Conservation (phyloP, 1,139 yeast species). For the Protomyces arabidopsidicola region DNA sequence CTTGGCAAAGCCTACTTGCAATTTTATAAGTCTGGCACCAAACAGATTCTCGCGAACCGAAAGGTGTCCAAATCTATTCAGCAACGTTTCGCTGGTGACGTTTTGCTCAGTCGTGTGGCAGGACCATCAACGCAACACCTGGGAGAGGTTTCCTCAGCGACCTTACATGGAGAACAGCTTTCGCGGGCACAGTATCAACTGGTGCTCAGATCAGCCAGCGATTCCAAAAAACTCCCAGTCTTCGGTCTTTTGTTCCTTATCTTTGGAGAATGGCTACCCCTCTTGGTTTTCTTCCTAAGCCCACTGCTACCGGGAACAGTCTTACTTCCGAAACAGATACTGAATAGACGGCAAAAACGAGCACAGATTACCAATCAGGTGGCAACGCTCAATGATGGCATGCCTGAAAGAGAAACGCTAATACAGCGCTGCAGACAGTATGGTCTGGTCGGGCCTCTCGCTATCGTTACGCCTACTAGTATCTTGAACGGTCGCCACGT, state of each 20-base stretch:
- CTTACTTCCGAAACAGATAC: constrained; percentile 4
- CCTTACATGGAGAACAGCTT: neutral
- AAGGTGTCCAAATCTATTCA: constrained; percentile 10
- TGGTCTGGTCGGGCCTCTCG: constrained; percentile 17
- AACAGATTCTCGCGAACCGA: constrained; percentile 16
- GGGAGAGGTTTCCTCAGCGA: neutral
- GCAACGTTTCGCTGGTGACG: neutral
- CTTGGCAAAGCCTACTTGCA: constrained; percentile 17
- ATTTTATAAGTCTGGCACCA: constrained; percentile 23
- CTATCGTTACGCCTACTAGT: neutral
- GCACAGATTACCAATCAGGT: neutral
- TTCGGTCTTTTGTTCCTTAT: constrained; percentile 14
- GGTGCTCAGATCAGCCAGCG: constrained; percentile 11
- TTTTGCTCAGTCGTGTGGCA: neutral
- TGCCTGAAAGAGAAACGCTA: constrained; percentile 4
- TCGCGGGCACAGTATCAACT: constrained; percentile 18
- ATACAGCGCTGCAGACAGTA: neutral
- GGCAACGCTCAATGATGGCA: constrained; percentile 1
- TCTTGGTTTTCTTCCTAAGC: constrained; percentile 13
- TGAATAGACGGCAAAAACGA: constrained; percentile 3
- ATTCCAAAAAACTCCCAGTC: constrained; percentile 14
- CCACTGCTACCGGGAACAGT: constrained; percentile 22
- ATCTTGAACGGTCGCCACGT: neutral
- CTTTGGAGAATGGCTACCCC: constrained; percentile 25
- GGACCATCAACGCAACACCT: constrained; percentile 6